These are phyloP conservation scores for Capsella bursapastoris DNA, from an alignment of 345 rosid genomes.

Conservation along the genomic window DNA sequence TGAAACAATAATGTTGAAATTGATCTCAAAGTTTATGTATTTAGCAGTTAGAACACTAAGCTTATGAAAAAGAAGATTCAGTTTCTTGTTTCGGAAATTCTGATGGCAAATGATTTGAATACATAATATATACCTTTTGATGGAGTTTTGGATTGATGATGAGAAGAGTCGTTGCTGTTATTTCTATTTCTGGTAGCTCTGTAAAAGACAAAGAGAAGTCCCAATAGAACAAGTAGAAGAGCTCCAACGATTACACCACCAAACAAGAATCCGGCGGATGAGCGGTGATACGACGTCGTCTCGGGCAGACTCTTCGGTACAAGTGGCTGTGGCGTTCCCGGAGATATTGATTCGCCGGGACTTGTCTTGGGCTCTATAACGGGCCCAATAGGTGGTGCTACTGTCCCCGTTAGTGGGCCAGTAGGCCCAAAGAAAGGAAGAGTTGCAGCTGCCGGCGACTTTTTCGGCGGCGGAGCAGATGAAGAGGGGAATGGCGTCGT, in stretches of 20 bases:
- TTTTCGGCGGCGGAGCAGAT: conserved; percentile 33
- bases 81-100: neutral
- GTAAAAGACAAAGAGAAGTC: conserved; percentile 44
- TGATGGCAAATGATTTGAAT: neutral
- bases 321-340: conserved; percentile 35
- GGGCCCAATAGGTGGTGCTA: conserved; percentile 26
- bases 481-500: conserved; percentile 33
- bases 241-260: conserved; percentile 40
- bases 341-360: conserved; percentile 26
- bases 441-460: conserved; percentile 35
- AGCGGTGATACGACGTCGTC: conserved; percentile 41
- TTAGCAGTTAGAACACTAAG: neutral
- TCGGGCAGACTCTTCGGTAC: conserved; percentile 43
- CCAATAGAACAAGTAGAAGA: conserved; percentile 41
- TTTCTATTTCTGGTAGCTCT: conserved; percentile 45
- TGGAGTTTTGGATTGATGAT: conserved; percentile 23
- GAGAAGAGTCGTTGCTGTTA: conserved; percentile 16
- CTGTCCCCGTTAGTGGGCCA: conserved; percentile 29
- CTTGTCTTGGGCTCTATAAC: conserved; percentile 32
- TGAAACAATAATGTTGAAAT: neutral
- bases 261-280: conserved; percentile 38
- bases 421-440: conserved; percentile 43
- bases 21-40: neutral
- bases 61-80: neutral
- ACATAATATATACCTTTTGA: conserved; percentile 31